Evolutionary conservation across 305 asterid species (phyloP).

Genomic region (Solanum hybrid): DNA sequence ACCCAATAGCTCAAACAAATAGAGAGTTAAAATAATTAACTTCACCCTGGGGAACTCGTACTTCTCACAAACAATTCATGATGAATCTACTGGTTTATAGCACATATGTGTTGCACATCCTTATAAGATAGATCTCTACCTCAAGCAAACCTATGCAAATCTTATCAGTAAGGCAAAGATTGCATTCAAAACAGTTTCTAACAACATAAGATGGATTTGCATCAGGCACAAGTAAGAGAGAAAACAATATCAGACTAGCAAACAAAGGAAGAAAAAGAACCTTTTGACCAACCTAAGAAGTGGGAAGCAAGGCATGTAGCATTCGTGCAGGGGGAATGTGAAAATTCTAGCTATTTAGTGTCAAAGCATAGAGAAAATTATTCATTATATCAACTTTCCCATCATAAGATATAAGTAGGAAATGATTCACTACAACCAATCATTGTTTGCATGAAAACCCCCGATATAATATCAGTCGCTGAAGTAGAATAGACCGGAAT

Average conservation of each 20-base stretch:
- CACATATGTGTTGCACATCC: background rate
- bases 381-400: background rate
- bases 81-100: background rate
- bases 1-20: background rate
- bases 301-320: background rate
- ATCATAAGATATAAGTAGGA: background rate
- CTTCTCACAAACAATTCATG: background rate
- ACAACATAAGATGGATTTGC: background rate
- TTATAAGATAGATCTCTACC: background rate
- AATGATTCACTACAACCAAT: background rate
- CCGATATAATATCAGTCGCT: background rate
- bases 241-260: background rate
- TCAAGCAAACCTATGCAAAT: background rate
- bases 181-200: background rate
- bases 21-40: background rate
- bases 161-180: background rate
- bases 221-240: background rate
- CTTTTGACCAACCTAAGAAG: background rate
- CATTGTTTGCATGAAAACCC: background rate
- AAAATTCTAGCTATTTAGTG: background rate
- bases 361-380: background rate
- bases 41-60: background rate
- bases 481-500: background rate
- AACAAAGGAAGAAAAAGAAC: background rate
- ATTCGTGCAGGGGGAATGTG: background rate